These are phyloP conservation scores for Auxenochlorella protothecoides DNA, from an alignment of 139 green algal species.

Conservation along the genomic window DNA sequence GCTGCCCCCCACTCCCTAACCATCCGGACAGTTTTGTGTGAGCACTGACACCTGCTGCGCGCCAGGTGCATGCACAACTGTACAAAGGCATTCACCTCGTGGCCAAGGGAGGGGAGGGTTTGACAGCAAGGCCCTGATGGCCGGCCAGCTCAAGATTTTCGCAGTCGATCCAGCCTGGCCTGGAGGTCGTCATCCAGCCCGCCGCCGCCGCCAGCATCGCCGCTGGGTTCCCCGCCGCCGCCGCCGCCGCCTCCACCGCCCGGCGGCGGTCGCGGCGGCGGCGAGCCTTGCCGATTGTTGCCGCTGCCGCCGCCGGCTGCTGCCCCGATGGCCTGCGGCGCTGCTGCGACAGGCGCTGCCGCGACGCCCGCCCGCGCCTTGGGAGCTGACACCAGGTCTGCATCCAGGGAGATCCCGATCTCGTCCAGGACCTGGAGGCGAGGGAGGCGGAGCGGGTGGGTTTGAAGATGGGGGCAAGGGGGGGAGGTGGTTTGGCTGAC, in stretches of 20 bases:
- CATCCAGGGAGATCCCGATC: constrained; percentile 64
- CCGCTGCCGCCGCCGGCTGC: constrained; percentile 1
- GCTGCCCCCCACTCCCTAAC: too few relatives aligned
- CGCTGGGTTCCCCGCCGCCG: constrained; percentile 10
- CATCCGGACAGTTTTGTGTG: too few relatives aligned
- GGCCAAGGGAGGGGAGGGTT: too few relatives aligned
- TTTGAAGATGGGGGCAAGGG: too few relatives aligned
- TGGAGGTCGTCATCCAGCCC: constrained; percentile 76
- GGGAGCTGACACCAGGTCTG: constrained; percentile 23
- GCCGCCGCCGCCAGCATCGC: constrained; percentile 9
- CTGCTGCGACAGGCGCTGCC: background rate
- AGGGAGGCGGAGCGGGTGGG: too few relatives aligned
- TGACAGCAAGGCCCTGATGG: too few relatives aligned
- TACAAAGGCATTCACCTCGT: too few relatives aligned
- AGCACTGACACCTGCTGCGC: too few relatives aligned
- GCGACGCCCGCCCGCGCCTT: background rate
- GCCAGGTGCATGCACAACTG: too few relatives aligned
- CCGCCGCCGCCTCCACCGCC: constrained; percentile 19
- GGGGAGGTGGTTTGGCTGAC: too few relatives aligned
- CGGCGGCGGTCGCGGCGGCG: too few relatives aligned
- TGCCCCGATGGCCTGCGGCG: constrained; percentile 15
- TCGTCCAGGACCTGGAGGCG: constrained; percentile 69
- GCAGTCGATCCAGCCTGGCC: constrained; percentile 63
- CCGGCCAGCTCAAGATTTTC: constrained; percentile 35
- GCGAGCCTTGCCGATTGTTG: background rate